These are phyloP conservation scores for Lentinula sp. DNA, from an alignment of 768 basidiomycete genomes.

Conservation along the genomic window DNA sequence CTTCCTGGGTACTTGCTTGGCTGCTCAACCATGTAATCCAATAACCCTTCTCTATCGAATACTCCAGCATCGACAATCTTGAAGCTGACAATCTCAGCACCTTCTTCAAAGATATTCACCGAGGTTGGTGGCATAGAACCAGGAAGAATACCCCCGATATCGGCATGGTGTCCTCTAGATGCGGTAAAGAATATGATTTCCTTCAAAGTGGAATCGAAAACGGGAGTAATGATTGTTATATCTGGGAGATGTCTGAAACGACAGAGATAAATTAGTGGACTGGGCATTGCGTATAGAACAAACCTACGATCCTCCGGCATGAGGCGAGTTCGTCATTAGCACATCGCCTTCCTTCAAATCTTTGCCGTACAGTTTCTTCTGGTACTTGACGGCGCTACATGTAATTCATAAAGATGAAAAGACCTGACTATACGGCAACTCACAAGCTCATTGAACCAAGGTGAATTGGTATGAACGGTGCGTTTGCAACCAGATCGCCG, in stretches of 20 bases:
- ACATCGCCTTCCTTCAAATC: constrained; percentile 86
- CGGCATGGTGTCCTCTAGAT: constrained; percentile 90
- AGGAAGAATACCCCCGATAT: constrained; percentile 88
- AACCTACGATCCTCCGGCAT: constrained; percentile 82
- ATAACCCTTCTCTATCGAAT: constrained; percentile 70
- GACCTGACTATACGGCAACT: constrained; percentile 20
- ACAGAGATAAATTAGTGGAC: not conserved
- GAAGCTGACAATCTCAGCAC: constrained; percentile 86
- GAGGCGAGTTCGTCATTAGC: constrained; percentile 87
- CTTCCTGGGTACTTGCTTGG: constrained; percentile 80
- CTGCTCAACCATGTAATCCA: constrained; percentile 76
- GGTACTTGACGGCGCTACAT: constrained; percentile 76
- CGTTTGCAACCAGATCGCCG: constrained; percentile 92
- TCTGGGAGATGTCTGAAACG: constrained; percentile 68
- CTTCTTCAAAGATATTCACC: constrained; percentile 89
- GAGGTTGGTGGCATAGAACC: constrained; percentile 96
- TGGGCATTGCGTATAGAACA: not conserved
- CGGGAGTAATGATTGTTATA: constrained; percentile 91
- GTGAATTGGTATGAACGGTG: constrained; percentile 56
- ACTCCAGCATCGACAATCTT: constrained; percentile 82
- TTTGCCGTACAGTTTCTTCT: constrained; percentile 72
- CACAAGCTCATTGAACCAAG: constrained; percentile 89
- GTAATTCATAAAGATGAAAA: not conserved
- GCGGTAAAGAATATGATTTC: constrained; percentile 92
- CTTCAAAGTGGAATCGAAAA: constrained; percentile 59